Conservation (phyloP, 1,284 basidiomycete species). For the Ustilago bromivora region DNA sequence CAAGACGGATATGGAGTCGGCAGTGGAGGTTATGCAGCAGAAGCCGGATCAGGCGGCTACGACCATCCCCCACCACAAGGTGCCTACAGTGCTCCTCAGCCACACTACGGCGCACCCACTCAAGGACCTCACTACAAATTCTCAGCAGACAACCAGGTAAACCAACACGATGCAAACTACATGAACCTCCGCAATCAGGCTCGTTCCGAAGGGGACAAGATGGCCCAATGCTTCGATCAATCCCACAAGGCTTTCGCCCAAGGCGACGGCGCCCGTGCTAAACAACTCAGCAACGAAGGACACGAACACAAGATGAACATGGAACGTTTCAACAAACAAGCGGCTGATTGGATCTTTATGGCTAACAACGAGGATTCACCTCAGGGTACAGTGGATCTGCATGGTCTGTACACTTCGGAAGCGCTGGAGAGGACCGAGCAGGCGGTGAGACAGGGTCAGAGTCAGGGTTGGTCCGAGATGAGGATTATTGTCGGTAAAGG, state of each 20-base stretch:
- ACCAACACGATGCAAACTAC: slow-evolving; percentile 66
- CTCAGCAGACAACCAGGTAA: slow-evolving; percentile 64
- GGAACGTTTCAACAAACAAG: slow-evolving; percentile 84
- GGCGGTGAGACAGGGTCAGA: slow-evolving; percentile 79
- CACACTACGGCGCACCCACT: slow-evolving; percentile 33
- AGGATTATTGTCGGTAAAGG: slow-evolving; percentile 87
- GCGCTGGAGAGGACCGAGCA: slow-evolving; percentile 70
- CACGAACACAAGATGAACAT: slow-evolving; percentile 84
- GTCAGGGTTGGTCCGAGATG: slow-evolving; percentile 78
- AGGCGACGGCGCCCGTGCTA: slow-evolving; percentile 83
- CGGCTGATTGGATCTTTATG: slow-evolving; percentile 87
- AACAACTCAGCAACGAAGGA: slow-evolving; percentile 84
- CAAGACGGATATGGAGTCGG: slow-evolving; percentile 16
- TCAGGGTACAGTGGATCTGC: slow-evolving; percentile 74
- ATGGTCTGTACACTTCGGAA: slow-evolving; percentile 93
- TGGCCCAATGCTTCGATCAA: slow-evolving; percentile 64
- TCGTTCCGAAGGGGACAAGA: slow-evolving; percentile 63
- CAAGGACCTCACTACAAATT: slow-evolving; percentile 55
- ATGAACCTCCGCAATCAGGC: slow-evolving; percentile 62
- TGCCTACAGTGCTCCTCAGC: slow-evolving; percentile 45
- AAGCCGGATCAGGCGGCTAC: slow-evolving; percentile 26
- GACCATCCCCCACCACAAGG: slow-evolving; percentile 56
- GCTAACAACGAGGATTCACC: slow-evolving; percentile 62
- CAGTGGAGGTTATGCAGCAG: slow-evolving; percentile 32
- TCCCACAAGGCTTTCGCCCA: slow-evolving; percentile 75